Evolutionary conservation across 441 rosid species (phyloP).

Genomic region (Aquilaria agallochum): DNA sequence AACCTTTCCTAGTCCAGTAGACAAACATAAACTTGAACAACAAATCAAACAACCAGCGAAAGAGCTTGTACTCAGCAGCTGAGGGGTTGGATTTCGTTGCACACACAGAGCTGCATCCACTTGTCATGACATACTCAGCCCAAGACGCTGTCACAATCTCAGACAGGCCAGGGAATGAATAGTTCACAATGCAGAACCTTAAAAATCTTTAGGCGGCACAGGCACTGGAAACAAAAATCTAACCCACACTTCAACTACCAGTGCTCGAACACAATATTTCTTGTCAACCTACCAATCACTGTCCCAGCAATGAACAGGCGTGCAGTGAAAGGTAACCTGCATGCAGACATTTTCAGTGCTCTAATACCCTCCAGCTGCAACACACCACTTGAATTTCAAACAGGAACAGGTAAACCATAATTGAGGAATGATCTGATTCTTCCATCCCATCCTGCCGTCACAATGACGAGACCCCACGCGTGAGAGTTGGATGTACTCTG

Average conservation of each 20-base stretch:
- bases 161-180: slow-evolving; percentile 13
- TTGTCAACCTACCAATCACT: slow-evolving; percentile 1
- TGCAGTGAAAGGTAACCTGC: no score
- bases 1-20: slow-evolving; percentile 29
- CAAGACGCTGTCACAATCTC: slow-evolving; percentile 11
- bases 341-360: slow-evolving; percentile 7
- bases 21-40: slow-evolving; percentile 17
- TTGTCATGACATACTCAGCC: slow-evolving; percentile 10
- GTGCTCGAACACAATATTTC: slow-evolving; percentile 9
- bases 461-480: slow-evolving; percentile 89
- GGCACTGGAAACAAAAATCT: no score
- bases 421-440: slow-evolving; percentile 85
- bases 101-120: slow-evolving; percentile 20
- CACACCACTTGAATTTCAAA: slow-evolving; percentile 27
- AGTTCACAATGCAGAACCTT: no score
- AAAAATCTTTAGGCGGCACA: no score
- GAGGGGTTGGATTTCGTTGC: slow-evolving; percentile 17
- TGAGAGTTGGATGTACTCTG: slow-evolving; percentile 59
- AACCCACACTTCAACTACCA: slow-evolving; percentile 8
- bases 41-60: slow-evolving; percentile 18
- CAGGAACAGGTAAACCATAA: slow-evolving; percentile 79
- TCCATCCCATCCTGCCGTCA: slow-evolving; percentile 96
- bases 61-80: slow-evolving; percentile 17
- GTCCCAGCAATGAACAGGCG: not conserved
- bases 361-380: slow-evolving; percentile 11